Evolutionary conservation across 345 rosid species (phyloP).

Genomic region (Turnera subulata): DNA sequence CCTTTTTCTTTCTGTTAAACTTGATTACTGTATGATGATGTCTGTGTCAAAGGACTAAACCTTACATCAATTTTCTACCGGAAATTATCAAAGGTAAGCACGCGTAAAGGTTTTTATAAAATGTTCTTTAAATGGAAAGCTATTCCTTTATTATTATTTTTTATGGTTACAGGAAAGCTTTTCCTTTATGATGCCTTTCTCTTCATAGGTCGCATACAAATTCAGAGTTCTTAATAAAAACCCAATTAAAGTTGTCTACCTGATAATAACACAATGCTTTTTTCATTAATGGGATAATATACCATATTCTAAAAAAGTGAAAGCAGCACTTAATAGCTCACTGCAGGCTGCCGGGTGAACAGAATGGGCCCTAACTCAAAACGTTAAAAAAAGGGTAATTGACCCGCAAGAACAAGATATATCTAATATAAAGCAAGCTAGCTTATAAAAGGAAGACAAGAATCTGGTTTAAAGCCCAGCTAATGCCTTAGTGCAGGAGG

Average conservation of each 20-base stretch:
- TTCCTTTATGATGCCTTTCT: constrained; percentile 7
- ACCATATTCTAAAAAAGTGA: constrained; percentile 7
- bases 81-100: neutral
- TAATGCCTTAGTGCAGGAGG: constrained; percentile 1
- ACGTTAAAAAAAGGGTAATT: neutral
- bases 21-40: too few species aligned
- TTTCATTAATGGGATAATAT: constrained; percentile 9
- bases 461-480: constrained; percentile 20
- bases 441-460: constrained; percentile 15
- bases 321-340: neutral
- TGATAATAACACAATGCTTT: neutral
- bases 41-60: neutral
- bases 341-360: constrained; percentile 9
- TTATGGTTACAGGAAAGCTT: too few species aligned
- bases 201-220: neutral
- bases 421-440: neutral
- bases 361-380: neutral
- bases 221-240: neutral
- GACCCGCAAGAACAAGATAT: neutral
- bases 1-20: too few species aligned
- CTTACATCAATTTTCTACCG: neutral
- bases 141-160: constrained; percentile 9
- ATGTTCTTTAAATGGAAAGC: constrained; percentile 13
- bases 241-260: constrained; percentile 7
- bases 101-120: constrained; percentile 6